Conservation (phyloP, 805 yeast genomes). For the Candida ponderosae region DNA sequence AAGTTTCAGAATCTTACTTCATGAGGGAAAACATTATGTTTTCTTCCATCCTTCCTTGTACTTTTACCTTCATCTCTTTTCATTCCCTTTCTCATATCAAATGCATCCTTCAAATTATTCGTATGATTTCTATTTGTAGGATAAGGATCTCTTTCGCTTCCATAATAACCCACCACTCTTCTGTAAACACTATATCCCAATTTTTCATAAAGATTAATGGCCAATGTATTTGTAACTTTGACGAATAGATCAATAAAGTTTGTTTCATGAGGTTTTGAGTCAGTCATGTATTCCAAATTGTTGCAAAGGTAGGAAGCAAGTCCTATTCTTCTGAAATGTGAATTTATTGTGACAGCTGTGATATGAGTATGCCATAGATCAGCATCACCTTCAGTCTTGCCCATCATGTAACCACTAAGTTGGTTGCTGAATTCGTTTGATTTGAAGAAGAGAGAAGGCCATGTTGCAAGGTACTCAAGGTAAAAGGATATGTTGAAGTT, state of each 20-base stretch:
- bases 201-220: constrained; percentile 75
- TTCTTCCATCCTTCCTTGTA: constrained; percentile 52
- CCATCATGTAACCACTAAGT: constrained; percentile 80
- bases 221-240: constrained; percentile 74
- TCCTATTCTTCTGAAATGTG: constrained; percentile 77
- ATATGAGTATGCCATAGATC: constrained; percentile 95
- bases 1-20: constrained; percentile 60
- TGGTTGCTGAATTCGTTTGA: constrained; percentile 38
- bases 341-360: constrained; percentile 88
- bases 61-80: constrained; percentile 47
- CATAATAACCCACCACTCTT: constrained; percentile 86
- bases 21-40: constrained; percentile 52
- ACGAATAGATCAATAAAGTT: constrained; percentile 90
- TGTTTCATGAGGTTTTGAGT: constrained; percentile 69
- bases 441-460: constrained; percentile 90
- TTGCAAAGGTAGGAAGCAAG: constrained; percentile 75
- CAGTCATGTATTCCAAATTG: constrained; percentile 66
- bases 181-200: constrained; percentile 80
- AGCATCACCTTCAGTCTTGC: constrained; percentile 85
- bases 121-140: constrained; percentile 30
- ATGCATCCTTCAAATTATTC: constrained; percentile 76
- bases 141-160: constrained; percentile 39
- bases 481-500: constrained; percentile 83
- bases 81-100: constrained; percentile 71
- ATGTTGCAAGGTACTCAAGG: constrained; percentile 67